phyloP scores from a whole-genome alignment of 1,139 yeast genomes.

The Pichia sp. region DNA sequence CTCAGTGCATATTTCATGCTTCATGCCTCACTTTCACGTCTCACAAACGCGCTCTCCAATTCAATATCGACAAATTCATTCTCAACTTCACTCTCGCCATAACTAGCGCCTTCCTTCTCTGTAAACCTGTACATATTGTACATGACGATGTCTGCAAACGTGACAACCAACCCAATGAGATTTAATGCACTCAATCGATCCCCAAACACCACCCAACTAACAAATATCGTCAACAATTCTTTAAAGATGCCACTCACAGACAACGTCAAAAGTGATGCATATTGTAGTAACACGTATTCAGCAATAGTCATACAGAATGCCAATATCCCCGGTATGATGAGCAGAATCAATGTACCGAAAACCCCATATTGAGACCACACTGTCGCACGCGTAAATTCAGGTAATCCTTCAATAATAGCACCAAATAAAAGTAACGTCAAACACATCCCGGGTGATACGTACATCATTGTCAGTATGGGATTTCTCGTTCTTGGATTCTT shows the following conservation, averaged over 20 bases:
- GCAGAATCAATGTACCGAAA: constrained; percentile 44
- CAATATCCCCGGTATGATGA: constrained; percentile 74
- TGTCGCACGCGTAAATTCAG: constrained; percentile 41
- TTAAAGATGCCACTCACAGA: constrained; percentile 91
- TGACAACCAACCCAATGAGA: constrained; percentile 67
- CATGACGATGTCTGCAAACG: constrained; percentile 71
- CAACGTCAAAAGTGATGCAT: constrained; percentile 79
- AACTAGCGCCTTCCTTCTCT: constrained; percentile 19
- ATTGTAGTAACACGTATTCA: constrained; percentile 75
- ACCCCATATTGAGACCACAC: constrained; percentile 61
- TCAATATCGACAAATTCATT: constrained; percentile 18
- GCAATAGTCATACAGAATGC: constrained; percentile 89
- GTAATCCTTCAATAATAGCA: constrained; percentile 56
- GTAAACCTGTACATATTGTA: constrained; percentile 61
- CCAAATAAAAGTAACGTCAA: constrained; percentile 55
- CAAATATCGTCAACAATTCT: constrained; percentile 73
- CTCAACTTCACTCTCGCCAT: constrained; percentile 2
- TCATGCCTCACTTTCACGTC: too few species aligned
- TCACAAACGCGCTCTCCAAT: constrained; percentile 9
- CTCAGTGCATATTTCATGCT: too few species aligned
- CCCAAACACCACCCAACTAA: constrained; percentile 66
- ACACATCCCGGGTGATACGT: constrained; percentile 81
- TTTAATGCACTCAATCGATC: constrained; percentile 65
- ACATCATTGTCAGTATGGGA: constrained; percentile 83
- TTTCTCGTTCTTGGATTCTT: constrained; percentile 53